A percentile compares a stretch with the other conserved stretches of the same genome.
These are phyloP conservation scores for Phyllostachys edulis DNA, from an alignment of 176 grass and related monocot genomes.

Conservation along the genomic window DNA sequence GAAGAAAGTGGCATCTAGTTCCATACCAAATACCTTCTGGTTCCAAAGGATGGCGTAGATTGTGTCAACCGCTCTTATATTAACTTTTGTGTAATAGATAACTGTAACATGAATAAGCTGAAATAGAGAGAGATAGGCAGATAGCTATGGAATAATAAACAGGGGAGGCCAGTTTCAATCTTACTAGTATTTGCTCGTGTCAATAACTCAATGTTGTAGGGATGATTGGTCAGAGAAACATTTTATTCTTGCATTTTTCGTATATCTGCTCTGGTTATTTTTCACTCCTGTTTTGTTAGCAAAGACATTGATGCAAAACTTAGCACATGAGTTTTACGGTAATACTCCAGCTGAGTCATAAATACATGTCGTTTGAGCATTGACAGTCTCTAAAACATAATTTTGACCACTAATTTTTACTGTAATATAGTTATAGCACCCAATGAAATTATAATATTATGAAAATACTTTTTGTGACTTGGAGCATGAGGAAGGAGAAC, in stretches of 20 bases:
- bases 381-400: too few species aligned
- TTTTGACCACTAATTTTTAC: too few species aligned
- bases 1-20: conserved; percentile 55
- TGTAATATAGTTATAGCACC: too few species aligned
- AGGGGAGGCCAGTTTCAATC: background rate
- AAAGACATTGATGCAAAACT: background rate
- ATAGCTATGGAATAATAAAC: conserved; percentile 31
- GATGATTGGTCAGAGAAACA: background rate
- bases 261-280: background rate
- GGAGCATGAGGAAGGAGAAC: too few species aligned
- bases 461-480: too few species aligned
- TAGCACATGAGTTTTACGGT: background rate
- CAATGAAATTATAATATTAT: too few species aligned
- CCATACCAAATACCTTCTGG: background rate
- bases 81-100: background rate
- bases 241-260: background rate
- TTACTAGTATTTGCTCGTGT: background rate
- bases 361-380: too few species aligned
- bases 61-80: background rate
- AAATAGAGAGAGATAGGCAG: background rate
- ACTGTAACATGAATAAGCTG: background rate
- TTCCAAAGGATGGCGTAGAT: background rate
- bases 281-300: background rate
- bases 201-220: background rate
- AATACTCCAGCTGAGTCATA: background rate